These are phyloP conservation scores for Petunia secreta DNA, from an alignment of 257 asterid species.

Conservation along the genomic window DNA sequence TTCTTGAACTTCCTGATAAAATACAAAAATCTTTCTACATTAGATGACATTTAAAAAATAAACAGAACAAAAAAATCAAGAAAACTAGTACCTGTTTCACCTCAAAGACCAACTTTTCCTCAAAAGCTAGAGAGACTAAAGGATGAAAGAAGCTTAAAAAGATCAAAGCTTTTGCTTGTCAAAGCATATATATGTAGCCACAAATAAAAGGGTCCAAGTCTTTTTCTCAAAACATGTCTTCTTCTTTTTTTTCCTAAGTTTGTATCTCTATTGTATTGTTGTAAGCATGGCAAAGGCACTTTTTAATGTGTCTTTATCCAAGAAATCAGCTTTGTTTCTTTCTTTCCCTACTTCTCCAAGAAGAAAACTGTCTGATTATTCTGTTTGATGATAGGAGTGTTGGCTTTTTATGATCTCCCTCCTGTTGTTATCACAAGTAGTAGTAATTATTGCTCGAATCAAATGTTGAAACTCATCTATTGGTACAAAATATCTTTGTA, in stretches of 20 bases:
- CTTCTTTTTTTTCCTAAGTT: slow-evolving; percentile 14
- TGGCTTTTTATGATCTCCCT: slow-evolving; percentile 34
- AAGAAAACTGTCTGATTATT: slow-evolving; percentile 58
- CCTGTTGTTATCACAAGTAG: slow-evolving; percentile 8
- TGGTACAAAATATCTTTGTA: slow-evolving; percentile 52
- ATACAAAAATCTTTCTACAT: neutral
- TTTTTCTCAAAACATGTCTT: slow-evolving; percentile 32
- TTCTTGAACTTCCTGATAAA: slow-evolving; percentile 24
- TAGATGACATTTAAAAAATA: neutral
- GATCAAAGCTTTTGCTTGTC: slow-evolving; percentile 52
- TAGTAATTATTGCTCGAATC: slow-evolving; percentile 39
- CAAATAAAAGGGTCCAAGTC: slow-evolving; percentile 39
- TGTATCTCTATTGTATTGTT: neutral
- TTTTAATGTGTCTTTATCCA: slow-evolving; percentile 43
- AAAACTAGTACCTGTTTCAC: slow-evolving; percentile 31
- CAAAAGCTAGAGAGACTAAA: slow-evolving; percentile 22
- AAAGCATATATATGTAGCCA: slow-evolving; percentile 37
- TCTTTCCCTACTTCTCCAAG: slow-evolving; percentile 46
- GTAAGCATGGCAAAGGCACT: neutral
- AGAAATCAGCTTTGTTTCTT: slow-evolving; percentile 23
- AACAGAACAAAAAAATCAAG: neutral
- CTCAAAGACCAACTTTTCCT: neutral
- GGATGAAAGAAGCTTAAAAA: slow-evolving; percentile 33
- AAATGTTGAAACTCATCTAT: slow-evolving; percentile 29
- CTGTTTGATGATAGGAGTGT: slow-evolving; percentile 34